phyloP scores from a whole-genome alignment of 768 basidiomycete species.

The Auricularia cornea region DNA sequence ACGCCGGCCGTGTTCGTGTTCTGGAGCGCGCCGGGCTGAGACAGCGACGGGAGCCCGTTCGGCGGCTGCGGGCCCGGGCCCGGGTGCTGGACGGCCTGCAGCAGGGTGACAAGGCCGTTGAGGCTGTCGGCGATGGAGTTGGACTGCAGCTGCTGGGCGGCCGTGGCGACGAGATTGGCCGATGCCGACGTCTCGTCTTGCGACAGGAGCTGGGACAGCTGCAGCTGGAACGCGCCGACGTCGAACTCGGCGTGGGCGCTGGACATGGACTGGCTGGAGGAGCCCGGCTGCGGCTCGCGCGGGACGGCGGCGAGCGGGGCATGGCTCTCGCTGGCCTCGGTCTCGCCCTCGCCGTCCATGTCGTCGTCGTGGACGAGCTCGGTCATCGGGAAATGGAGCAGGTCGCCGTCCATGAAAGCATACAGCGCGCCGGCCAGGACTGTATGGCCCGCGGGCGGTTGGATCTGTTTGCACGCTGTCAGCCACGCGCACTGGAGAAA shows the following conservation, averaged over 20 bases:
- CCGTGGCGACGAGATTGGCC: conserved; percentile 25
- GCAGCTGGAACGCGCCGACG: conserved; percentile 58
- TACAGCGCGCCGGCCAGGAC: neutral
- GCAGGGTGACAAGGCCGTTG: conserved; percentile 63
- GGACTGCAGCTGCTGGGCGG: conserved; percentile 17
- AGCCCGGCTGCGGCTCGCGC: conserved; percentile 23
- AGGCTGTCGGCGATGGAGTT: conserved; percentile 29
- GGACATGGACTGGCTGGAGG: conserved; percentile 27
- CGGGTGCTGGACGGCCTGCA: conserved; percentile 57
- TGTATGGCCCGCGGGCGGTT: neutral
- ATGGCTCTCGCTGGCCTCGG: conserved; percentile 15
- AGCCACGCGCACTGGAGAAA: neutral
- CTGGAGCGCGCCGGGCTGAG: neutral
- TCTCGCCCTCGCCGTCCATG: conserved; percentile 13
- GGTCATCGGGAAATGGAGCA: conserved; percentile 15
- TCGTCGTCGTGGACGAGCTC: neutral
- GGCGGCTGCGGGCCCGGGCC: conserved; percentile 13
- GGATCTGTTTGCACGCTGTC: neutral
- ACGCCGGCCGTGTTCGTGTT: conserved; percentile 23
- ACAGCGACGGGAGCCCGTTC: too few relatives aligned
- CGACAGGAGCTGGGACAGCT: conserved; percentile 65
- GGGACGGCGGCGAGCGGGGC: neutral
- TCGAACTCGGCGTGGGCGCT: conserved; percentile 20
- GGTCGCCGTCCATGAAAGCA: conserved; percentile 11
- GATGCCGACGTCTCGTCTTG: conserved; percentile 68